These are phyloP conservation scores for Tetracladium setigerum DNA, from an alignment of 495 filamentous ascomycete species.

Conservation along the genomic window DNA sequence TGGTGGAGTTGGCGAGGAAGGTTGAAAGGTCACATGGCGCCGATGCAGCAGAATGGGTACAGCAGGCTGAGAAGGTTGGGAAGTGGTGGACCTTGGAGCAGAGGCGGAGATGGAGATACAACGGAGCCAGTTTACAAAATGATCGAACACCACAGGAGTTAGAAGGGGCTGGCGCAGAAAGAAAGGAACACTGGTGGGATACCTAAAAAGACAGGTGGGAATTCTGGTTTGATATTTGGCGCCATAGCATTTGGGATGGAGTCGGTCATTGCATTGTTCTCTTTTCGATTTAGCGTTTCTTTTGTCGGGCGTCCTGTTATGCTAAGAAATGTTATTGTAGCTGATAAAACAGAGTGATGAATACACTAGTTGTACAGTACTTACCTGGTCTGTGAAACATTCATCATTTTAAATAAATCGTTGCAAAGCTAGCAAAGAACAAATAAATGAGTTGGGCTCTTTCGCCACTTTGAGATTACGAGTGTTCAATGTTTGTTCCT, in stretches of 20 bases:
- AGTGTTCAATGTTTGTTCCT: too few relatives aligned
- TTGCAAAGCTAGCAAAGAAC: too few relatives aligned
- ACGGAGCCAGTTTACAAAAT: background rate
- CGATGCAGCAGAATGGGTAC: slow-evolving; percentile 33
- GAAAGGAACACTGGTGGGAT: slow-evolving; percentile 1
- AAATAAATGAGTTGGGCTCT: too few relatives aligned
- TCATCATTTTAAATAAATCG: too few relatives aligned
- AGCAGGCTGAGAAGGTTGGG: slow-evolving; percentile 25
- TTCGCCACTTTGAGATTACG: too few relatives aligned
- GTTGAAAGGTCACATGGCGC: slow-evolving; percentile 26
- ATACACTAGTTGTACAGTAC: too few relatives aligned
- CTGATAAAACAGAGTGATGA: too few relatives aligned
- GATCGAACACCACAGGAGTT: slow-evolving; percentile 1
- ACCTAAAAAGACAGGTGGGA: slow-evolving; percentile 26
- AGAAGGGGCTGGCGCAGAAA: background rate
- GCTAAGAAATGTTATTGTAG: too few relatives aligned
- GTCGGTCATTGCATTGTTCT: too few relatives aligned
- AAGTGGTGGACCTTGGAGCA: slow-evolving; percentile 4
- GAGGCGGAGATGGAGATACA: background rate
- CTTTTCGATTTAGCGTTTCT: too few relatives aligned
- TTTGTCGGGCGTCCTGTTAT: too few relatives aligned
- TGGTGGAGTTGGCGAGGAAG: slow-evolving; percentile 21
- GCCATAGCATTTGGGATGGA: slow-evolving; percentile 22
- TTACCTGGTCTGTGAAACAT: too few relatives aligned
- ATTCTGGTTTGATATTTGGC: slow-evolving; percentile 36